Evolutionary conservation across 2,329 filamentous ascomycete genomes (phyloP).

Genomic region (Epichloe uncinata): DNA sequence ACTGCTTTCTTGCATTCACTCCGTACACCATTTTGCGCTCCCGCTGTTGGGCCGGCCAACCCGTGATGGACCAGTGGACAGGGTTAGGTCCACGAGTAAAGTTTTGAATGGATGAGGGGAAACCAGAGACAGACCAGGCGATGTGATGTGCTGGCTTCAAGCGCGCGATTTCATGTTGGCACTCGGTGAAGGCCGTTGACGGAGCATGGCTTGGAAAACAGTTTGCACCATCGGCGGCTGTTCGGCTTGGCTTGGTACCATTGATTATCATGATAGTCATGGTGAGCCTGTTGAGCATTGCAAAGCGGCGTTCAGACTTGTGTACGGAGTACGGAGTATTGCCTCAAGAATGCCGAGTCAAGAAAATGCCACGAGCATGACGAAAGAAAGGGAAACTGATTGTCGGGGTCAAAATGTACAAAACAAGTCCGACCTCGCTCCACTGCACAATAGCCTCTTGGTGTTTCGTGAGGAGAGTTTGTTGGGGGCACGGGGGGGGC

Average conservation of each 20-base stretch:
- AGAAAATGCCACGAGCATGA: too few relatives aligned
- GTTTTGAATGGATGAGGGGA: not conserved
- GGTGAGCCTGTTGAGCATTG: too few relatives aligned
- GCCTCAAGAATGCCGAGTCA: too few relatives aligned
- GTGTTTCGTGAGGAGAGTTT: not conserved
- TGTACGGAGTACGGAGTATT: too few relatives aligned
- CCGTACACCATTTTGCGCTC: not conserved
- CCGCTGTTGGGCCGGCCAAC: not conserved
- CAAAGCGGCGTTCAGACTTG: too few relatives aligned
- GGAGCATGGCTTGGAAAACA: not conserved
- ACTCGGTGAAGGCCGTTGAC: not conserved
- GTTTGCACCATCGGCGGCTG: not conserved
- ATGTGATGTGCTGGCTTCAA: not conserved
- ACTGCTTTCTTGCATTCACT: too few relatives aligned
- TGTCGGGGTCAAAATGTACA: too few relatives aligned
- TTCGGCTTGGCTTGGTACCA: too few relatives aligned
- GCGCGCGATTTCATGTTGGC: too few relatives aligned
- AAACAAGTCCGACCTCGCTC: constrained; percentile 4
- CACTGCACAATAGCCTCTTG: not conserved
- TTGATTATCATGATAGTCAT: too few relatives aligned
- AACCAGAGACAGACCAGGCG: not conserved
- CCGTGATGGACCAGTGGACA: not conserved
- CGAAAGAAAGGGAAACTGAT: too few relatives aligned
- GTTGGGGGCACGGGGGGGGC: too few relatives aligned
- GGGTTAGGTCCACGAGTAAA: not conserved